Conservation (phyloP, 2,329 filamentous ascomycete genomes). For the Colletotrichum coccodes region DNA sequence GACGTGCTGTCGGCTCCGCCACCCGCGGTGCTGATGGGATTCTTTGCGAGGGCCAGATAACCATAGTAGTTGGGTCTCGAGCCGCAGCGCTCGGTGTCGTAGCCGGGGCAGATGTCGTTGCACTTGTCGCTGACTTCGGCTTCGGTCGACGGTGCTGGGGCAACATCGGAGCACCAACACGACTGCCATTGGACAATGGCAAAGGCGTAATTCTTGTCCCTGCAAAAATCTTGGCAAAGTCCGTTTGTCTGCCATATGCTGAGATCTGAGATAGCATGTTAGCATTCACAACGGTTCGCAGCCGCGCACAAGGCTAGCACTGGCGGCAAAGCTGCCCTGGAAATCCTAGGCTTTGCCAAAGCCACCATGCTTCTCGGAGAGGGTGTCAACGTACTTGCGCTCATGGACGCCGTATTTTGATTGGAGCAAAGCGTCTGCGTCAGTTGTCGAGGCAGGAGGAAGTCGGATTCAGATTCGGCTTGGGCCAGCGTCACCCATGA, state of each 20-base stretch:
- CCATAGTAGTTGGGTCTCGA: constrained; percentile 60
- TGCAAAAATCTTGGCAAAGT: constrained; percentile 71
- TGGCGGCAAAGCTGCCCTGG: not conserved
- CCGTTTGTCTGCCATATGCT: constrained; percentile 76
- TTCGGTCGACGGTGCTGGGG: constrained; percentile 58
- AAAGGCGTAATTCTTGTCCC: constrained; percentile 65
- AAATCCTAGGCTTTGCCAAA: no score
- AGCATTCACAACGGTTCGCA: not conserved
- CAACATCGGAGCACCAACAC: constrained; percentile 82
- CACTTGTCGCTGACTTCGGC: constrained; percentile 56
- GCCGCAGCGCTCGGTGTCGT: constrained; percentile 71
- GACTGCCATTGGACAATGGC: constrained; percentile 72
- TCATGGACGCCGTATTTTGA: constrained; percentile 47
- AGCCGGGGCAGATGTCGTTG: constrained; percentile 73
- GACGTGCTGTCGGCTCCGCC: constrained; percentile 30
- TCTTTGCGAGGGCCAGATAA: constrained; percentile 67
- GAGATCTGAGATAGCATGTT: constrained; percentile 49
- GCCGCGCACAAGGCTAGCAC: not conserved
- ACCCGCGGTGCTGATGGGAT: constrained; percentile 66
- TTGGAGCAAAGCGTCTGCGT: constrained; percentile 44
- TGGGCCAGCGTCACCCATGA: constrained; percentile 37
- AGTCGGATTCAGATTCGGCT: constrained; percentile 2
- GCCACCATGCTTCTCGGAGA: not conserved
- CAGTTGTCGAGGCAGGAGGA: constrained; percentile 33
- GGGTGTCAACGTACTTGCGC: constrained; percentile 42